A percentile compares a stretch with the other conserved stretches of the same genome.
These are phyloP conservation scores for Kalaharituber pfeilii DNA, from an alignment of 2,329 filamentous ascomycete species.

Conservation along the genomic window DNA sequence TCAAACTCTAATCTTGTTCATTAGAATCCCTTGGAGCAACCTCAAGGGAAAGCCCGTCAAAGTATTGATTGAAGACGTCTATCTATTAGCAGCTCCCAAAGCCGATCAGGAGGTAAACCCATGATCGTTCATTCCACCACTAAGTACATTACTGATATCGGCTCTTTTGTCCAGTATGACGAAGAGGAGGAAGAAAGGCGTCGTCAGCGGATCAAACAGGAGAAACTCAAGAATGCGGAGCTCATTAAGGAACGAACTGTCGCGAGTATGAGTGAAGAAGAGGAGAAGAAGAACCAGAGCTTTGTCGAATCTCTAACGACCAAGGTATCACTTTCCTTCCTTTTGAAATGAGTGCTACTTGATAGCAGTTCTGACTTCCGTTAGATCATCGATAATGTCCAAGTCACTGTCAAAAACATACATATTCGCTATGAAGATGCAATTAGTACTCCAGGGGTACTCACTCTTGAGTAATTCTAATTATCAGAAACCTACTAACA, in stretches of 20 bases:
- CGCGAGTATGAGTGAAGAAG: constrained; percentile 86
- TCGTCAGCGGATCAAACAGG: constrained; percentile 88
- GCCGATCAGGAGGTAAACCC: constrained; percentile 54
- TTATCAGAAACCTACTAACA: constrained; percentile 1
- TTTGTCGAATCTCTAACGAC: constrained; percentile 90
- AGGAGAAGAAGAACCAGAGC: constrained; percentile 93
- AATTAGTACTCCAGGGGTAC: constrained; percentile 63
- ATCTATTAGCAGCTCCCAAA: constrained; percentile 81
- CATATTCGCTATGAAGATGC: constrained; percentile 97
- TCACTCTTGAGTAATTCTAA: neutral
- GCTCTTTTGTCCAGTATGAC: constrained; percentile 59
- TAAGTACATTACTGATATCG: neutral
- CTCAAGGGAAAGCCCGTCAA: constrained; percentile 84
- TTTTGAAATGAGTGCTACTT: too few relatives aligned
- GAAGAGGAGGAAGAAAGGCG: constrained; percentile 79
- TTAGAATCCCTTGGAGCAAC: constrained; percentile 90
- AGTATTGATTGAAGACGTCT: constrained; percentile 92
- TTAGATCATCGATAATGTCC: constrained; percentile 87
- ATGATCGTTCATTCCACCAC: constrained; percentile 6
- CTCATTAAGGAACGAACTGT: constrained; percentile 77
- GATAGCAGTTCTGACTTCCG: constrained; percentile 3
- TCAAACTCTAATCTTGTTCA: neutral
- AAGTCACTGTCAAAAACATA: constrained; percentile 95
- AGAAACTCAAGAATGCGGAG: constrained; percentile 93
- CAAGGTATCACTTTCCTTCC: constrained; percentile 35